Conservation (phyloP, 108 stramenopile species). For the Skeletonema tropicum region DNA sequence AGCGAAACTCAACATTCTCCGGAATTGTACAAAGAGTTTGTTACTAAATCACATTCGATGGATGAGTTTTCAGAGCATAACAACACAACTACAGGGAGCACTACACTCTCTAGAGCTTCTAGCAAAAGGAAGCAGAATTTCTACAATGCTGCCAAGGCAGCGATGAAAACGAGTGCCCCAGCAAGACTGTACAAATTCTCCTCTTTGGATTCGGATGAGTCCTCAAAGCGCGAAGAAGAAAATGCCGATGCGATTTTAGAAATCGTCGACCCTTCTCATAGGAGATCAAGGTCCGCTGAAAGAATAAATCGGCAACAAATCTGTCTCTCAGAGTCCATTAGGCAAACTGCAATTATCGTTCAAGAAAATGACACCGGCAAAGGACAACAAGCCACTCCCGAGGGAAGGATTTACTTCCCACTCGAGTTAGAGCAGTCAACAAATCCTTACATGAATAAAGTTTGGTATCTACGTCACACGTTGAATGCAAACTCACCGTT, state of each 20-base stretch:
- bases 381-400: slow-evolving; percentile 11
- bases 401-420: slow-evolving; percentile 24
- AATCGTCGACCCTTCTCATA: neutral
- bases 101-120: neutral
- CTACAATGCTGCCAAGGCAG: neutral
- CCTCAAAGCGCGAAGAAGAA: neutral
- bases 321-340: neutral
- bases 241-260: neutral
- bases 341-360: neutral
- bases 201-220: neutral
- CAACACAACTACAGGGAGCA: neutral
- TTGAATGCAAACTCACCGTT: slow-evolving; percentile 21
- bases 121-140: neutral
- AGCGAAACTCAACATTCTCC: slow-evolving; percentile 2
- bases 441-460: slow-evolving; percentile 20
- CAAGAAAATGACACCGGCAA: slow-evolving; percentile 6
- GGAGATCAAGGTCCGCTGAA: neutral
- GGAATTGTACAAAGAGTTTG: slow-evolving; percentile 24
- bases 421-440: slow-evolving; percentile 24
- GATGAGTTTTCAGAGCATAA: neutral
- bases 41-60: slow-evolving; percentile 6
- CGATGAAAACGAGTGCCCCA: neutral
- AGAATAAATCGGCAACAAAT: neutral
- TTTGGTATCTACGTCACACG: slow-evolving; percentile 24
- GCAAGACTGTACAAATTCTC: too few species aligned